Evolutionary conservation across 2,329 filamentous ascomycete species (phyloP).

Genomic region (Clathrospora elynae): DNA sequence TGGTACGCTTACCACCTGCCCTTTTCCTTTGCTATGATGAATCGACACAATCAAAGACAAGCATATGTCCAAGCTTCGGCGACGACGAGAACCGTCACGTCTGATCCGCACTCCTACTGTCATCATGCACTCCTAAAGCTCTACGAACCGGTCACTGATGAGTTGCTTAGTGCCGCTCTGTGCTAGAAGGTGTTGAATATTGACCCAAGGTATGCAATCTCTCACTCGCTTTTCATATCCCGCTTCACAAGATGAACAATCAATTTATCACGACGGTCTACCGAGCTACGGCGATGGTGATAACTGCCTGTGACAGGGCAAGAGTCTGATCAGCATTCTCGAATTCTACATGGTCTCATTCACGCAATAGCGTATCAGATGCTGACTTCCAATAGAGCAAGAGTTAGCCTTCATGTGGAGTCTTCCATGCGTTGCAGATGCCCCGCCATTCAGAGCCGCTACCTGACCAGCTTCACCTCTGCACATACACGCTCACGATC

Average conservation of each 20-base stretch:
- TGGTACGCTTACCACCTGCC: conserved; percentile 26
- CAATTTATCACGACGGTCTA: conserved; percentile 80
- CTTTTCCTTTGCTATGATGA: conserved; percentile 69
- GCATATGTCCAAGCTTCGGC: conserved; percentile 90
- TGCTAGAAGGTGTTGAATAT: background rate
- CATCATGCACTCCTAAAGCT: conserved; percentile 5
- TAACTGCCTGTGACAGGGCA: conserved; percentile 76
- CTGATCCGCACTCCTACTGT: conserved; percentile 34
- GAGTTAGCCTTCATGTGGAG: conserved; percentile 2
- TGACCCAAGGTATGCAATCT: conserved; percentile 2
- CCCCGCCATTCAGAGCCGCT: too few relatives aligned
- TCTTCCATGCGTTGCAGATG: background rate
- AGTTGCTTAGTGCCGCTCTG: conserved; percentile 8
- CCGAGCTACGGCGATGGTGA: conserved; percentile 83
- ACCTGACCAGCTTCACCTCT: too few relatives aligned
- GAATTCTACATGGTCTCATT: background rate
- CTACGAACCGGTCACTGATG: conserved; percentile 12
- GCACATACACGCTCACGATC: too few relatives aligned
- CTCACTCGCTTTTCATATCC: background rate
- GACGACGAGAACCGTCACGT: conserved; percentile 54
- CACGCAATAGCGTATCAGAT: background rate
- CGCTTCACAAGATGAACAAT: conserved; percentile 50
- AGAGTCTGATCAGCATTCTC: conserved; percentile 39
- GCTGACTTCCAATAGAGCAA: conserved; percentile 17
- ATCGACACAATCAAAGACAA: conserved; percentile 82